Conservation (phyloP, 2,329 filamentous ascomycete genomes). For the Beauveria bassiana region DNA sequence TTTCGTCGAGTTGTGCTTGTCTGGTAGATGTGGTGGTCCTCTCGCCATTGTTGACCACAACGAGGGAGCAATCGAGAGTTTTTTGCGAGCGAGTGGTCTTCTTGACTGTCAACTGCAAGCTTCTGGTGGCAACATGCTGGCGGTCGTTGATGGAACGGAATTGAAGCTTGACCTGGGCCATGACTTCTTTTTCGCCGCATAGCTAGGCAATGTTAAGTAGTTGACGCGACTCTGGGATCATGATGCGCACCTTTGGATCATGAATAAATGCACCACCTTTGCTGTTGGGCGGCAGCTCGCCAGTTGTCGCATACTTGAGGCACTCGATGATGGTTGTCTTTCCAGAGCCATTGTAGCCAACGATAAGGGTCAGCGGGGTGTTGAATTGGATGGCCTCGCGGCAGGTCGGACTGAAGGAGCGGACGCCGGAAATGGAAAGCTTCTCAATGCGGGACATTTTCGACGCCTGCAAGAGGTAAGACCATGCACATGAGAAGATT, state of each 20-base stretch:
- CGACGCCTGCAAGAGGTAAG: slow-evolving; percentile 6
- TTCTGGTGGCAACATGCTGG: slow-evolving; percentile 76
- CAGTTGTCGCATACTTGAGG: slow-evolving; percentile 95
- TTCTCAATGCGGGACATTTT: slow-evolving; percentile 78
- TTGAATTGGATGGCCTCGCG: slow-evolving; percentile 81
- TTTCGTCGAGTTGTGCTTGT: slow-evolving; percentile 70
- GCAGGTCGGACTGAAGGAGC: slow-evolving; percentile 73
- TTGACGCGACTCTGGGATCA: background rate
- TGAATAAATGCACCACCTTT: slow-evolving; percentile 90
- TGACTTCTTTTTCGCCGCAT: slow-evolving; percentile 76
- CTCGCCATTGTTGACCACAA: slow-evolving; percentile 73
- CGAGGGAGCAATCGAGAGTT: slow-evolving; percentile 72
- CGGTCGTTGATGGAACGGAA: slow-evolving; percentile 74
- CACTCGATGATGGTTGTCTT: slow-evolving; percentile 99
- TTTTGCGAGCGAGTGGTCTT: slow-evolving; percentile 70
- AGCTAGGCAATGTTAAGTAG: slow-evolving; percentile 38
- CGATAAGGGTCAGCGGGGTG: slow-evolving; percentile 87
- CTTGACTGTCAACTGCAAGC: slow-evolving; percentile 78
- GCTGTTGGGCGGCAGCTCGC: slow-evolving; percentile 86
- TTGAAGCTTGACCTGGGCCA: slow-evolving; percentile 84
- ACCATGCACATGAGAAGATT: background rate
- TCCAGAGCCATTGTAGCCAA: slow-evolving; percentile 93
- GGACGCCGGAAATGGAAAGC: slow-evolving; percentile 72
- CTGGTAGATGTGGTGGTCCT: slow-evolving; percentile 70
- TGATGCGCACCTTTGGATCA: slow-evolving; percentile 66